phyloP scores from a whole-genome alignment of 2,329 filamentous ascomycete species.

The Fusarium duplospermum region DNA sequence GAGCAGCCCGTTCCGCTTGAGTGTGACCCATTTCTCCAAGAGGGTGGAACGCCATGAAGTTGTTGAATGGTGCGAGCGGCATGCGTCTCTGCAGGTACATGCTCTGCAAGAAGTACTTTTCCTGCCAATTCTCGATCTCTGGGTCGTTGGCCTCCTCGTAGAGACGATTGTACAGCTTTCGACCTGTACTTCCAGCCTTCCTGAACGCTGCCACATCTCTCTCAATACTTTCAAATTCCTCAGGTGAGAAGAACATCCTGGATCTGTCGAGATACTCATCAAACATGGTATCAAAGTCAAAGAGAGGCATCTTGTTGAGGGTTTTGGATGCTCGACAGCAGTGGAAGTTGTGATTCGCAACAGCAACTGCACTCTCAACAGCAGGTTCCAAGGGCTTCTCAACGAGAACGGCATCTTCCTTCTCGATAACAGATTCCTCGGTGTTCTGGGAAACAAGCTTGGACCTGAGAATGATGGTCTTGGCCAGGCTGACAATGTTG shows the following conservation, averaged over 20 bases:
- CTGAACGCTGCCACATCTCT: conserved; percentile 17
- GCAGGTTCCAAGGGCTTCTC: not conserved
- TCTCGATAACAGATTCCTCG: not conserved
- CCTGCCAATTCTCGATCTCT: conserved; percentile 24
- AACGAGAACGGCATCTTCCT: not conserved
- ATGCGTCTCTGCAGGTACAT: conserved; percentile 25
- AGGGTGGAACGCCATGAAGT: conserved; percentile 24
- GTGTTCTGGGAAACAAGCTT: conserved; percentile 11
- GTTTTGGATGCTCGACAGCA: conserved; percentile 21
- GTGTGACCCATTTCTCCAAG: conserved; percentile 21
- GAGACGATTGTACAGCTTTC: conserved; percentile 16
- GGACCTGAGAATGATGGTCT: conserved; percentile 18
- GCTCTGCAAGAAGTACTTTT: conserved; percentile 18
- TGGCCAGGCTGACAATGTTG: conserved; percentile 20
- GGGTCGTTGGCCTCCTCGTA: conserved; percentile 18
- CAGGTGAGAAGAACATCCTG: conserved; percentile 17
- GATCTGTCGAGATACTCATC: conserved; percentile 23
- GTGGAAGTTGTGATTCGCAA: conserved; percentile 17
- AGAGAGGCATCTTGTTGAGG: conserved; percentile 17
- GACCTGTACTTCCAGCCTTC: conserved; percentile 11
- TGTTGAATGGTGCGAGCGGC: conserved; percentile 24
- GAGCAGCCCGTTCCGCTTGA: conserved; percentile 25
- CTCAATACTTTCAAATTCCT: conserved; percentile 15
- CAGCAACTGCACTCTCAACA: not conserved
- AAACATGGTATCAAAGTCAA: conserved; percentile 18